phyloP scores from a whole-genome alignment of 208 protist species.

The Novymonas esmeraldas region DNA sequence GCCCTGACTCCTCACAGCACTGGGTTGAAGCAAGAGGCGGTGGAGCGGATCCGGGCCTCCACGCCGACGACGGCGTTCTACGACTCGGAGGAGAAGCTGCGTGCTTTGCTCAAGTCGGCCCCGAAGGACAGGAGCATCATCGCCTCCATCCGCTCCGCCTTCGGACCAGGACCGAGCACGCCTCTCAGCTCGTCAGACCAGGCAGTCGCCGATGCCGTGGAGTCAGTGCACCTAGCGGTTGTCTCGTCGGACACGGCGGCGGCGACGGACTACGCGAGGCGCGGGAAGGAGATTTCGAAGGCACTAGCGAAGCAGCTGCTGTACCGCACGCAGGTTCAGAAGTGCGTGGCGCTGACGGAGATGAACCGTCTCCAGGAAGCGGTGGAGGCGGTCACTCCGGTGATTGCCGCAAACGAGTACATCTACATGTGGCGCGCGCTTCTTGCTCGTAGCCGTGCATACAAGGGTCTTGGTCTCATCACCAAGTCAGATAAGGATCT shows the following conservation, averaged over 20 bases:
- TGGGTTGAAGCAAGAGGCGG: conserved; percentile 35
- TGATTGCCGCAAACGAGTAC: conserved; percentile 82
- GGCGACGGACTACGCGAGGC: conserved; percentile 43
- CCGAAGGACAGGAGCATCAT: conserved; percentile 63
- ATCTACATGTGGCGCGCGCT: conserved; percentile 91
- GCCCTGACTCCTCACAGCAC: conserved; percentile 40
- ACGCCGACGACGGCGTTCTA: conserved; percentile 66
- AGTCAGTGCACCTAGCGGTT: conserved; percentile 32
- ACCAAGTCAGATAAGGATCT: conserved; percentile 82
- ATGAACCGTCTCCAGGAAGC: conserved; percentile 75
- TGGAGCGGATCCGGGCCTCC: conserved; percentile 59
- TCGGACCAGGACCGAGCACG: conserved; percentile 61
- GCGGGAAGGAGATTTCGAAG: conserved; percentile 51
- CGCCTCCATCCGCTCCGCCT: conserved; percentile 51
- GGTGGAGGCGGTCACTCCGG: conserved; percentile 60
- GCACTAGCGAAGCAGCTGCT: conserved; percentile 68
- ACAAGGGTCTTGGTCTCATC: conserved; percentile 81
- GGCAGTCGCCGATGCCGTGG: conserved; percentile 57
- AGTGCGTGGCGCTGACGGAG: conserved; percentile 68
- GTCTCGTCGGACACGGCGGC: conserved; percentile 69
- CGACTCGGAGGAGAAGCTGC: conserved; percentile 67
- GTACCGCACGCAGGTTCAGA: conserved; percentile 79
- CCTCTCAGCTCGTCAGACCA: conserved; percentile 67
- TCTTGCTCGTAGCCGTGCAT: conserved; percentile 75
- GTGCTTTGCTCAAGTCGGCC: conserved; percentile 53